Percentiles rank a stretch among this genome's conserved stretches.
Conservation (phyloP, 768 basidiomycete species). For the Mycena crocata region DNA sequence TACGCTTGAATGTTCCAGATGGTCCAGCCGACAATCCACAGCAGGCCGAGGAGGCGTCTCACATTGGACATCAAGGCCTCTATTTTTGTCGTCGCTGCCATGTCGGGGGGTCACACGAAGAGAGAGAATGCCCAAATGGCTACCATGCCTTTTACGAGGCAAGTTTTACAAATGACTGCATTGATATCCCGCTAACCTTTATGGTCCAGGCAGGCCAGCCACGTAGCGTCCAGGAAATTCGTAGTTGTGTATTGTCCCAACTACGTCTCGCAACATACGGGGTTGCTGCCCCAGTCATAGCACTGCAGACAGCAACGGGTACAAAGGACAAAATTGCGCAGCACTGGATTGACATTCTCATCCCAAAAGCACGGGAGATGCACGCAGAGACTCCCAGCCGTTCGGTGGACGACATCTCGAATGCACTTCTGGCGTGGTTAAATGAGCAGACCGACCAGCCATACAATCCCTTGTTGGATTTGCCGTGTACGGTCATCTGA, state of each 20-base stretch:
- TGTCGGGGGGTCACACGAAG: constrained; percentile 41
- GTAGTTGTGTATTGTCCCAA: constrained; percentile 30
- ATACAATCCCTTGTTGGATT: constrained; percentile 25
- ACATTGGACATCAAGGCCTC: constrained; percentile 51
- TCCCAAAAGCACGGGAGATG: constrained; percentile 29
- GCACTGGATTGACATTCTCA: constrained; percentile 45
- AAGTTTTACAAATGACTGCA: not conserved
- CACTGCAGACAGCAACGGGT: constrained; percentile 43
- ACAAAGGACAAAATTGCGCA: constrained; percentile 48
- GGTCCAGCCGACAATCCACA: constrained; percentile 49
- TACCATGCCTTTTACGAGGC: constrained; percentile 35
- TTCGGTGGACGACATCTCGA: not conserved
- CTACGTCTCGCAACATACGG: constrained; percentile 36
- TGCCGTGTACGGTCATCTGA: not conserved
- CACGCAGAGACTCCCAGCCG: constrained; percentile 5
- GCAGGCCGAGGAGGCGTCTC: constrained; percentile 46
- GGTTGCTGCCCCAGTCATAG: constrained; percentile 26
- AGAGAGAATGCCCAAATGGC: constrained; percentile 43
- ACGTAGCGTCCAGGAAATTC: constrained; percentile 26
- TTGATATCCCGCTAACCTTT: not conserved
- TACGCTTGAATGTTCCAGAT: constrained; percentile 30
- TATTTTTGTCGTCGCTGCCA: constrained; percentile 47
- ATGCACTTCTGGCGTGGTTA: constrained; percentile 25
- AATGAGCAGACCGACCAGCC: not conserved
- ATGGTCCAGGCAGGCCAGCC: constrained; percentile 19